Conservation (phyloP, 1,284 basidiomycete genomes). For the Microstroma glucosiphilum region DNA sequence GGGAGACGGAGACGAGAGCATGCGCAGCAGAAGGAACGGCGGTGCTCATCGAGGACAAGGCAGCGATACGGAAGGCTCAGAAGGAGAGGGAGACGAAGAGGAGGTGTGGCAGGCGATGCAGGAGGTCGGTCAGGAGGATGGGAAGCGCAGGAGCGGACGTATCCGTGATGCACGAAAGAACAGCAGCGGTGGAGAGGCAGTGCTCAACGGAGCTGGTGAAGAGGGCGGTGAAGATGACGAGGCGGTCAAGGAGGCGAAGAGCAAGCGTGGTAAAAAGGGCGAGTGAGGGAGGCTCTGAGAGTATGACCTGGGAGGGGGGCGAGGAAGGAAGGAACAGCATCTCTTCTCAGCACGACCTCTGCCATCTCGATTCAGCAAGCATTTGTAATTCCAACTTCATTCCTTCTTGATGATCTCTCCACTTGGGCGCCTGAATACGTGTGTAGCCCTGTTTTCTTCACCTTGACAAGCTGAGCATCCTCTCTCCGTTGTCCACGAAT, state of each 20-base stretch:
- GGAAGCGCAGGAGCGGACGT: background rate
- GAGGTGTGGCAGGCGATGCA: conserved; percentile 28
- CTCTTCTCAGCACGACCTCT: too few relatives aligned
- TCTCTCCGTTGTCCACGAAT: too few relatives aligned
- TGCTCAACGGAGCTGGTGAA: background rate
- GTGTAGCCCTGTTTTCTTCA: too few relatives aligned
- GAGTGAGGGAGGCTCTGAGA: background rate
- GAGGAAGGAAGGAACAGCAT: too few relatives aligned
- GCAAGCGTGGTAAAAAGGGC: background rate
- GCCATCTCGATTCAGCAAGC: too few relatives aligned
- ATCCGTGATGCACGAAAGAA: background rate
- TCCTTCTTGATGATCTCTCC: too few relatives aligned
- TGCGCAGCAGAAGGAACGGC: background rate
- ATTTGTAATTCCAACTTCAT: too few relatives aligned
- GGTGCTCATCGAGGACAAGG: background rate
- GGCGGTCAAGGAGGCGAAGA: conserved; percentile 8
- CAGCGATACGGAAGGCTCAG: conserved; percentile 6
- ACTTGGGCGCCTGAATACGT: too few relatives aligned
- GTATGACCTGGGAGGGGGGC: too few relatives aligned
- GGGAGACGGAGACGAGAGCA: conserved; percentile 3
- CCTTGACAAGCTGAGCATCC: too few relatives aligned
- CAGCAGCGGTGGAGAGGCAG: background rate
- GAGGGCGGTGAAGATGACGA: conserved; percentile 7
- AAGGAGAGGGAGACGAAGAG: conserved; percentile 21
- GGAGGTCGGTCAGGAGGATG: conserved; percentile 13